A percentile compares a stretch with the other conserved stretches of the same genome.
Conservation (phyloP, 805 yeast genomes). For the Tetrapisispora namnaoensis region DNA sequence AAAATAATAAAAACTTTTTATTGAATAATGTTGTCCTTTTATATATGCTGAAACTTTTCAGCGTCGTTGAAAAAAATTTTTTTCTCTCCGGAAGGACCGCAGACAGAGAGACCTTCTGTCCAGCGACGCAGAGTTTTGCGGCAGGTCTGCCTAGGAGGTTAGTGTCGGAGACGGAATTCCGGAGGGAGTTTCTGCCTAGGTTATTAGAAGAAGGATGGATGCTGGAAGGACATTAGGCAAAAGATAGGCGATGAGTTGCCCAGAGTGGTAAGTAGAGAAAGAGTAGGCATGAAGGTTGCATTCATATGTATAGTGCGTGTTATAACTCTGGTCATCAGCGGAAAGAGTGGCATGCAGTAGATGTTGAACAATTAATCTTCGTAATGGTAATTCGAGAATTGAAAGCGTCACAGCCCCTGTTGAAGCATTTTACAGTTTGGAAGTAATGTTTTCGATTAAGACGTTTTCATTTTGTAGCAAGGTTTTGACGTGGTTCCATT, state of each 20-base stretch:
- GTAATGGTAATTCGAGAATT: background rate
- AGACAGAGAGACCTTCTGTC: too few relatives aligned
- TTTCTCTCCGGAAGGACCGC: background rate
- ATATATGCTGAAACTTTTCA: too few relatives aligned
- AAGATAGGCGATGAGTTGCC: background rate
- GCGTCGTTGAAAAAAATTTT: background rate
- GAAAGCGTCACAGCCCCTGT: background rate
- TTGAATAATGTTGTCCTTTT: too few relatives aligned
- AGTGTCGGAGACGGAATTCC: background rate
- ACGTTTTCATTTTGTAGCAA: background rate
- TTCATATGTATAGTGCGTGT: too few relatives aligned
- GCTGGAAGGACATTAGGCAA: background rate
- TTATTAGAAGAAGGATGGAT: background rate
- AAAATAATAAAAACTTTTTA: background rate
- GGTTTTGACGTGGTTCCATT: background rate
- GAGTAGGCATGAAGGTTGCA: too few relatives aligned
- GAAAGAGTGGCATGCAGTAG: too few relatives aligned
- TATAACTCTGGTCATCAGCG: too few relatives aligned
- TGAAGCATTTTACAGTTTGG: background rate
- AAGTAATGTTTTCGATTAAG: background rate
- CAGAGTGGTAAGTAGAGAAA: too few relatives aligned
- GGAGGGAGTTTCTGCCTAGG: background rate
- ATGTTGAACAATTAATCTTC: background rate
- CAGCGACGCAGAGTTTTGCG: too few relatives aligned
- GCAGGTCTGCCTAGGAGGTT: background rate